Evolutionary conservation across 768 basidiomycete species (phyloP).

Genomic region (Boletellus ananas): DNA sequence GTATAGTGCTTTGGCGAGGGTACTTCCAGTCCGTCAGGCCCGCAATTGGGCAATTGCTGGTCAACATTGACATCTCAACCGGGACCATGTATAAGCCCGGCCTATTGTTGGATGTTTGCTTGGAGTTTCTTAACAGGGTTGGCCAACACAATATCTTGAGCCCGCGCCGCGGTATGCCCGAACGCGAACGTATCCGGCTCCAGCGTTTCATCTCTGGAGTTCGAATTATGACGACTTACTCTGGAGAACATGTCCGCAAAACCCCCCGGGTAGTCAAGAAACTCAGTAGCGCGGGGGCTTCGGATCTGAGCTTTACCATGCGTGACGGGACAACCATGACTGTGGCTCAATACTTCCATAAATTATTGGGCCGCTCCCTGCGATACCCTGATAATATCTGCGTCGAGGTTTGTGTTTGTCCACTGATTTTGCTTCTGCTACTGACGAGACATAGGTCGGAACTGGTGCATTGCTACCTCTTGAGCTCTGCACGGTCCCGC

Average conservation of each 20-base stretch:
- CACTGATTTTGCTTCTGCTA: slow-evolving; percentile 17
- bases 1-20: slow-evolving; percentile 72
- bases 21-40: slow-evolving; percentile 80
- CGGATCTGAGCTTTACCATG: slow-evolving; percentile 50
- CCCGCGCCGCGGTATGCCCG: slow-evolving; percentile 41
- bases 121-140: slow-evolving; percentile 46
- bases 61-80: slow-evolving; percentile 77
- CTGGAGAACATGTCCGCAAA: slow-evolving; percentile 35
- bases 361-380: slow-evolving; percentile 49
- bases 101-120: slow-evolving; percentile 51
- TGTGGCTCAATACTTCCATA: slow-evolving; percentile 61
- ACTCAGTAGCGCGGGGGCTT: slow-evolving; percentile 52
- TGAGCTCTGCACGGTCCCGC: slow-evolving; percentile 58
- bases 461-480: slow-evolving; percentile 61
- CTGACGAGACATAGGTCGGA: slow-evolving; percentile 44
- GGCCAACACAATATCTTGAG: slow-evolving; percentile 34
- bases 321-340: slow-evolving; percentile 53
- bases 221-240: slow-evolving; percentile 42
- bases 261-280: slow-evolving; percentile 61
- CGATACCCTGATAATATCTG: slow-evolving; percentile 63
- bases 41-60: slow-evolving; percentile 54
- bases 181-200: slow-evolving; percentile 50
- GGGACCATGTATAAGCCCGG: slow-evolving; percentile 74
- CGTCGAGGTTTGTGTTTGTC: slow-evolving; percentile 49
- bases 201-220: slow-evolving; percentile 56